A percentile compares a stretch with the other conserved stretches of the same genome.
Conservation (phyloP, 1,139 yeast species). For the Kodamaea fungicola region DNA sequence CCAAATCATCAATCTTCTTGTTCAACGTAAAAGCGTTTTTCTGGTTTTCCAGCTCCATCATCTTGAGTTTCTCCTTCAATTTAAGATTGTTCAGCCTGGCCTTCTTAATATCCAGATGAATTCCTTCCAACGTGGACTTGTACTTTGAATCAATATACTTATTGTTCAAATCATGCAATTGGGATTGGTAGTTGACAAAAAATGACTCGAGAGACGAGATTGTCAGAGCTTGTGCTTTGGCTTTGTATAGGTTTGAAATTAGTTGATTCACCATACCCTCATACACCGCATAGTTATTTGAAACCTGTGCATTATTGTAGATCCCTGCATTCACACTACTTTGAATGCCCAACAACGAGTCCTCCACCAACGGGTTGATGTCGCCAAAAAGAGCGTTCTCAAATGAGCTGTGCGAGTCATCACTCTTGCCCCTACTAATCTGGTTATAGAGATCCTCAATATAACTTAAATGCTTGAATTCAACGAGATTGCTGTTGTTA, state of each 20-base stretch:
- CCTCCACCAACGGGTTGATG: conserved; percentile 60
- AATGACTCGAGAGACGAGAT: conserved; percentile 30
- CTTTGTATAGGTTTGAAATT: conserved; percentile 25
- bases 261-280: conserved; percentile 35
- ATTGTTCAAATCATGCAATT: conserved; percentile 28
- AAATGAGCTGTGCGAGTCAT: conserved; percentile 21
- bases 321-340: conserved; percentile 58
- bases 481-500: conserved; percentile 18
- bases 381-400: conserved; percentile 83
- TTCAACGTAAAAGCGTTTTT: conserved; percentile 6
- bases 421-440: conserved; percentile 8
- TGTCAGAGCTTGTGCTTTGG: conserved; percentile 37
- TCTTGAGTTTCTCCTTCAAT: conserved; percentile 17
- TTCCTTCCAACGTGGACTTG: conserved; percentile 16
- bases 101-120: conserved; percentile 19
- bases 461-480: conserved; percentile 42
- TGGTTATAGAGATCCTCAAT: conserved; percentile 36
- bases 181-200: conserved; percentile 25
- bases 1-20: conserved; percentile 7
- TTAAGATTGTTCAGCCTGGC: conserved; percentile 19
- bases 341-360: conserved; percentile 53
- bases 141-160: conserved; percentile 23
- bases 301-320: conserved; percentile 59
- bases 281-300: conserved; percentile 47
- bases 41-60: conserved; percentile 17